phyloP scores from a whole-genome alignment of 345 rosid species.

The Aurinia saxatilis region DNA sequence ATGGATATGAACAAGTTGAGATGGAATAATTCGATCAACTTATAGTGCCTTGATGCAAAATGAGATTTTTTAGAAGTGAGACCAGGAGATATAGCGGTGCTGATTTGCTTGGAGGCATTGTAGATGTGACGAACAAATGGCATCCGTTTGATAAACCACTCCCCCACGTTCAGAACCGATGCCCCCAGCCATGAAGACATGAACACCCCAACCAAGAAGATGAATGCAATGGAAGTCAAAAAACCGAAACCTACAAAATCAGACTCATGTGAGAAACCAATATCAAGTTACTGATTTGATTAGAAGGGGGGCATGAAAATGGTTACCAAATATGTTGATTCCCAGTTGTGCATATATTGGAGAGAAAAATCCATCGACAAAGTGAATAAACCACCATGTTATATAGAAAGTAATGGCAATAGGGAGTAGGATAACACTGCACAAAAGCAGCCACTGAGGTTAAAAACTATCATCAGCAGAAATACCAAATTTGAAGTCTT shows the following conservation, averaged over 20 bases:
- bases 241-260: conserved; percentile 75
- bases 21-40: neutral
- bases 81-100: conserved; percentile 99
- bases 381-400: conserved; percentile 99
- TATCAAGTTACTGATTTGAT: neutral
- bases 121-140: conserved; percentile 97
- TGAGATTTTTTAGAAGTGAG: neutral
- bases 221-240: conserved; percentile 86
- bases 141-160: conserved; percentile 99
- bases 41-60: neutral
- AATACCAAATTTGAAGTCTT: neutral
- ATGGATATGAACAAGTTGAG: neutral
- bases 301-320: conserved; percentile 7
- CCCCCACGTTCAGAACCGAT: conserved; percentile 86
- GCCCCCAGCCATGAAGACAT: conserved; percentile 99
- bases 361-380: conserved; percentile 98
- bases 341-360: conserved; percentile 96
- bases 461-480: neutral
- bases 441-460: conserved; percentile 27
- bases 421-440: conserved; percentile 95
- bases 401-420: conserved; percentile 90
- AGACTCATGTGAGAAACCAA: neutral
- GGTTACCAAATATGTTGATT: conserved; percentile 84
- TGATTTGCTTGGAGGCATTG: conserved; percentile 97
- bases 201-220: conserved; percentile 96